Evolutionary conservation across 306 rosid genomes (phyloP).

Genomic region (Gastrolobium bilobum): DNA sequence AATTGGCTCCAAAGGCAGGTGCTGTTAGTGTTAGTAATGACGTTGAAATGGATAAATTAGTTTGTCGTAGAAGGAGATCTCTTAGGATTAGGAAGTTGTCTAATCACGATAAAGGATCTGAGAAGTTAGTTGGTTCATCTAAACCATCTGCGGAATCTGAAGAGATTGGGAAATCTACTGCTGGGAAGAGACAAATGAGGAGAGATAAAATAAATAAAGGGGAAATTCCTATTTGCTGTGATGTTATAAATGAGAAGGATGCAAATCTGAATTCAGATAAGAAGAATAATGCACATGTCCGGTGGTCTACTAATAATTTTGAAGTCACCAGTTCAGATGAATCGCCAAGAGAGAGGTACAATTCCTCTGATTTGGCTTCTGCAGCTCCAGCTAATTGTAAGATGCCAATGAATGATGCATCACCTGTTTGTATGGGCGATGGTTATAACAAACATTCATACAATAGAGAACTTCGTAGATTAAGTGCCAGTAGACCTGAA

Average conservation of each 20-base stretch:
- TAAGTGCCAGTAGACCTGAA: conserved; percentile 58
- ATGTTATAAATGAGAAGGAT: conserved; percentile 31
- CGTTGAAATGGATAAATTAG: conserved; percentile 41
- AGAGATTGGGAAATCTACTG: conserved; percentile 49
- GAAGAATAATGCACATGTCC: conserved; percentile 41
- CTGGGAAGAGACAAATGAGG: conserved; percentile 51
- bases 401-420: conserved; percentile 63
- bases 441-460: conserved; percentile 73
- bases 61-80: conserved; percentile 69
- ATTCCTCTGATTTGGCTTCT: conserved; percentile 59
- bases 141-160: conserved; percentile 47
- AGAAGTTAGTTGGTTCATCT: conserved; percentile 51
- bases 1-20: conserved; percentile 46
- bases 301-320: conserved; percentile 39
- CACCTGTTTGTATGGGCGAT: conserved; percentile 91
- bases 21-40: conserved; percentile 45
- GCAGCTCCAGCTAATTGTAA: conserved; percentile 67
- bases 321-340: conserved; percentile 47
- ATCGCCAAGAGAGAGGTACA: conserved; percentile 59
- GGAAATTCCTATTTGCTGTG: conserved; percentile 31
- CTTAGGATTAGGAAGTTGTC: conserved; percentile 60
- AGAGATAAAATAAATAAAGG: conserved; percentile 31
- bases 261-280: conserved; percentile 46
- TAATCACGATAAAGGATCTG: conserved; percentile 48
- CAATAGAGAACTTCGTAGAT: conserved; percentile 73